These are phyloP conservation scores for Saccharomycopsis fermentans DNA, from an alignment of 805 yeast genomes.

Conservation along the genomic window DNA sequence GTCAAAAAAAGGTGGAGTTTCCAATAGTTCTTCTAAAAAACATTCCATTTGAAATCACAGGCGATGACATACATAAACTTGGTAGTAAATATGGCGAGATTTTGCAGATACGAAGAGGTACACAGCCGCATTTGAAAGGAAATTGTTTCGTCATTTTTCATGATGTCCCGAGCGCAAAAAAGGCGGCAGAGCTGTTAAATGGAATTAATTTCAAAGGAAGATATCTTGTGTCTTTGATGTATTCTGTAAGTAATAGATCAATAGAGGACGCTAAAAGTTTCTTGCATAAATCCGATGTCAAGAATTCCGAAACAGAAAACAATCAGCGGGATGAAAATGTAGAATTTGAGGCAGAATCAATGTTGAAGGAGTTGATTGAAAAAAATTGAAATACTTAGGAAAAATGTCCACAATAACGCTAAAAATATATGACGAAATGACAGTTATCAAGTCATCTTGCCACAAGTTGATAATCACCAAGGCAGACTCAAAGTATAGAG, in stretches of 20 bases:
- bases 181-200: conserved; percentile 29
- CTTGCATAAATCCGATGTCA: background rate
- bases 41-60: conserved; percentile 29
- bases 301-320: background rate
- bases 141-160: conserved; percentile 31
- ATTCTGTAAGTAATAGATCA: conserved; percentile 25
- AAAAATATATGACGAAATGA: too few relatives aligned
- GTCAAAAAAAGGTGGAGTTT: conserved; percentile 7
- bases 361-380: background rate
- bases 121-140: conserved; percentile 22
- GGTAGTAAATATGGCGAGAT: conserved; percentile 29
- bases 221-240: conserved; percentile 30
- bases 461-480: background rate
- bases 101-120: conserved; percentile 27
- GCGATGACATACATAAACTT: conserved; percentile 26
- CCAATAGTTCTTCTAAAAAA: conserved; percentile 30
- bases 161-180: conserved; percentile 24
- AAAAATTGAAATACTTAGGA: too few relatives aligned
- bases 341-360: background rate
- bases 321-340: background rate
- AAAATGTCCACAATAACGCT: too few relatives aligned
- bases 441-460: background rate
- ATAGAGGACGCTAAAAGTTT: conserved; percentile 19
- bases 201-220: conserved; percentile 34
- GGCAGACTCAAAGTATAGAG: background rate